A percentile compares a stretch with the other conserved stretches of the same genome.
These are phyloP conservation scores for Trichoderma oligosporum DNA, from an alignment of 2,329 filamentous ascomycete genomes.

Conservation along the genomic window DNA sequence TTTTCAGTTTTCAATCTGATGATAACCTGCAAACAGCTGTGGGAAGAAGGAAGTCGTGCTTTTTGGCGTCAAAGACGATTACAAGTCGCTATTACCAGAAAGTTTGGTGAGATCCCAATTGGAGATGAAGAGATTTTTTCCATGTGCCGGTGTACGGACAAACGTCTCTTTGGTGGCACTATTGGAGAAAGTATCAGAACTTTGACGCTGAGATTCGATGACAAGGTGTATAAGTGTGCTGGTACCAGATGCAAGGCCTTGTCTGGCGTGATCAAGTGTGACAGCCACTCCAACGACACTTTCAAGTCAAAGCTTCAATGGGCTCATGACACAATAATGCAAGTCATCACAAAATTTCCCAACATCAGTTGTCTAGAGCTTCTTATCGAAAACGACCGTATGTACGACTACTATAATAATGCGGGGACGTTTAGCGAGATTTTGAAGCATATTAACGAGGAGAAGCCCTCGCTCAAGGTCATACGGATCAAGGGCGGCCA, in stretches of 20 bases:
- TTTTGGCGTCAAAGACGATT: conserved; percentile 1
- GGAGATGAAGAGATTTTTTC: neutral
- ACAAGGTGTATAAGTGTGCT: conserved; percentile 6
- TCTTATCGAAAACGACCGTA: conserved; percentile 1
- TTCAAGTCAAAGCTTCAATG: conserved; percentile 8
- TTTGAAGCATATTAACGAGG: neutral
- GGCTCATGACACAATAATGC: conserved; percentile 10
- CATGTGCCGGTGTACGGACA: neutral
- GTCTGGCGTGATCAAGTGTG: neutral
- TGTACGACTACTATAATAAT: neutral
- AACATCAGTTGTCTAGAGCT: conserved; percentile 1
- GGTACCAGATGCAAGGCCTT: neutral
- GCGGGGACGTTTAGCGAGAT: conserved; percentile 4
- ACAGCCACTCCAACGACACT: neutral
- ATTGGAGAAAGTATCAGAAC: neutral
- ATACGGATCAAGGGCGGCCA: neutral
- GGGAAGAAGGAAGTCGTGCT: conserved; percentile 6
- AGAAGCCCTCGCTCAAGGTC: conserved; percentile 7
- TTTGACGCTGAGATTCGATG: conserved; percentile 9
- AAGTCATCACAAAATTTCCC: neutral
- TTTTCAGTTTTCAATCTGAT: conserved; percentile 3
- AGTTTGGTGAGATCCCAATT: conserved; percentile 2
- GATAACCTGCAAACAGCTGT: conserved; percentile 1
- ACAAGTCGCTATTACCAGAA: neutral
- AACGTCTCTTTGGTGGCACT: neutral